A percentile compares a stretch with the other conserved stretches of the same genome.
phyloP scores from a whole-genome alignment of 2,329 filamentous ascomycete species.

The Aspergillus ochraceus region DNA sequence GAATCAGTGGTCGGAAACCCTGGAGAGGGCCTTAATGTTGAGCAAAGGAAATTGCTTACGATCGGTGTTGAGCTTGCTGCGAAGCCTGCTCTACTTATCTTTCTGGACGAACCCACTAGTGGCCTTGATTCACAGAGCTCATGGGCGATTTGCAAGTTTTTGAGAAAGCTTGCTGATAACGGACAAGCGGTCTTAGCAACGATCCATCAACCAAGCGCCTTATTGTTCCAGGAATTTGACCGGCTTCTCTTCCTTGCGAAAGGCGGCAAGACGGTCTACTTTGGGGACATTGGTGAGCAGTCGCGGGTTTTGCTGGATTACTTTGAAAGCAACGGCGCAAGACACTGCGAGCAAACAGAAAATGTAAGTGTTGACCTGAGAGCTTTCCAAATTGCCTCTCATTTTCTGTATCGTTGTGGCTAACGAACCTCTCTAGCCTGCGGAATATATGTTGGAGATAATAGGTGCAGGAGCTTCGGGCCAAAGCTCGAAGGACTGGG shows the following conservation, averaged over 20 bases:
- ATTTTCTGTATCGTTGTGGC: not conserved
- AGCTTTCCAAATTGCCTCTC: no score
- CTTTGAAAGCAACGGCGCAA: conserved; percentile 60
- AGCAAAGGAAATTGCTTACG: conserved; percentile 68
- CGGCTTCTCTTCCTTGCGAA: conserved; percentile 58
- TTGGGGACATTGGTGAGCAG: conserved; percentile 60
- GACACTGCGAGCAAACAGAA: conserved; percentile 34
- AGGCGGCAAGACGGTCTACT: conserved; percentile 64
- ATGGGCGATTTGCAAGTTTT: conserved; percentile 56
- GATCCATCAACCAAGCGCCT: conserved; percentile 85
- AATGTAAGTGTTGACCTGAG: not conserved
- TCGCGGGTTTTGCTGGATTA: conserved; percentile 56
- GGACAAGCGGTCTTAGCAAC: conserved; percentile 85
- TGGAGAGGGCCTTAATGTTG: conserved; percentile 65
- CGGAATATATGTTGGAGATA: conserved; percentile 65
- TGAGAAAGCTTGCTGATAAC: conserved; percentile 78
- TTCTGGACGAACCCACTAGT: conserved; percentile 86
- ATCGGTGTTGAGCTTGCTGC: conserved; percentile 88
- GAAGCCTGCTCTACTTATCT: conserved; percentile 77
- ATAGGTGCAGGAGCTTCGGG: conserved; percentile 54
- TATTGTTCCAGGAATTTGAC: conserved; percentile 79
- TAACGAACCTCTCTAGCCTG: conserved; percentile 26
- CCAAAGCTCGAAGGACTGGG: conserved; percentile 56
- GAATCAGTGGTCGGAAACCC: conserved; percentile 82
- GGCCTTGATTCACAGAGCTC: conserved; percentile 85